Evolutionary conservation across 108 stramenopile genomes (phyloP).

Genomic region (Bacterosira constricta): DNA sequence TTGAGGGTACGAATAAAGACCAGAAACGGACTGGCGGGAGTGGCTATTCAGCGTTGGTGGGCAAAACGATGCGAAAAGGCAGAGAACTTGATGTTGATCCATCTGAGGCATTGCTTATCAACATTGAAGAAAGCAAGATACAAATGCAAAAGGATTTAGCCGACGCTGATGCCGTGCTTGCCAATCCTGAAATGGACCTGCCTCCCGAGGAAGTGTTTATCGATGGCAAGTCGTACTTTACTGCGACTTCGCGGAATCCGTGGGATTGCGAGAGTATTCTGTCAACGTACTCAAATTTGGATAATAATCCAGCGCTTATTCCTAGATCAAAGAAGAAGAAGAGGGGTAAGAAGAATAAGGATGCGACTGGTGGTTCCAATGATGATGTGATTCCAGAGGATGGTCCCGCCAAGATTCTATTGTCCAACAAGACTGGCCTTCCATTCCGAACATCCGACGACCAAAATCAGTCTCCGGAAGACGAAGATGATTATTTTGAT

Average conservation of each 20-base stretch:
- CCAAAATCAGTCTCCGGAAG: constrained; percentile 32
- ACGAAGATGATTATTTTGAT: constrained; percentile 32
- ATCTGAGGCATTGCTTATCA: constrained; percentile 39
- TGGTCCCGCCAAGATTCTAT: constrained; percentile 53
- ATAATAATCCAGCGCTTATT: constrained; percentile 93
- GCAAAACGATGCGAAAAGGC: constrained; percentile 66
- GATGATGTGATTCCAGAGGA: constrained; percentile 47
- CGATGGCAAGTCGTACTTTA: constrained; percentile 88
- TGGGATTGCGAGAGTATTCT: constrained; percentile 98
- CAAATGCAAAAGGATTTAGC: constrained; percentile 61
- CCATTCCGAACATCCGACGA: constrained; percentile 75
- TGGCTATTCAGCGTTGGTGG: constrained; percentile 79
- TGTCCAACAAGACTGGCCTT: constrained; percentile 91
- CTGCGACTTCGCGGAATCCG: constrained; percentile 73
- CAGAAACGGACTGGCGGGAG: constrained; percentile 59
- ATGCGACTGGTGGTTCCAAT: constrained; percentile 24
- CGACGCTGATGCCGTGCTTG: constrained; percentile 75
- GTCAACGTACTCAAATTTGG: constrained; percentile 95
- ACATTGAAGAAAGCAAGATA: constrained; percentile 49
- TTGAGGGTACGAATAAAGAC: constrained; percentile 61
- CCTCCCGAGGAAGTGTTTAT: constrained; percentile 85
- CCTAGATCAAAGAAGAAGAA: constrained; percentile 43
- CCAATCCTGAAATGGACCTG: constrained; percentile 68
- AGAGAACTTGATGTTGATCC: constrained; percentile 43
- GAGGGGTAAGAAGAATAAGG: constrained; percentile 54